Conservation (phyloP, 257 asterid genomes). For the Solanum chmielewskii region DNA sequence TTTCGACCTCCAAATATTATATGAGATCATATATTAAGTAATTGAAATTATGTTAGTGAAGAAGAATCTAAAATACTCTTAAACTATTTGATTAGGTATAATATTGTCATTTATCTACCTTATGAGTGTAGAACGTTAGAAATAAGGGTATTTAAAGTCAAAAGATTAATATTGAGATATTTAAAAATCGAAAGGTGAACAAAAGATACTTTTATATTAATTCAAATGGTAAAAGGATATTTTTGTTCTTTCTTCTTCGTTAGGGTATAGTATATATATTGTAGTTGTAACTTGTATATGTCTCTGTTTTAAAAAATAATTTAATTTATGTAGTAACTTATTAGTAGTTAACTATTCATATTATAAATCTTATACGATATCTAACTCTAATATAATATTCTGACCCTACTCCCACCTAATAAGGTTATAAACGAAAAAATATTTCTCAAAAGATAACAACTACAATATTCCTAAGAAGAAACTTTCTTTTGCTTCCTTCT, state of each 20-base stretch:
- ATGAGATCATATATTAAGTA: neutral
- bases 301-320: neutral
- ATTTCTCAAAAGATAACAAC: neutral
- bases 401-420: neutral
- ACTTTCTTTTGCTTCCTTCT: neutral
- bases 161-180: too few species aligned
- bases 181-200: neutral
- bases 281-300: neutral
- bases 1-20: too few species aligned
- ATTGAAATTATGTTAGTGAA: too few species aligned
- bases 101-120: neutral
- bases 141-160: too few species aligned
- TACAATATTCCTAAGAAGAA: neutral
- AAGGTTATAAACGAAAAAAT: neutral
- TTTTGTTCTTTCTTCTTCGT: neutral
- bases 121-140: neutral
- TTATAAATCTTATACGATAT: neutral
- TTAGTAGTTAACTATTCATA: neutral
- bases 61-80: too few species aligned
- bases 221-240: too few species aligned
- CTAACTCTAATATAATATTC: neutral
- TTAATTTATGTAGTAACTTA: too few species aligned
- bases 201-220: too few species aligned
- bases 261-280: too few species aligned
- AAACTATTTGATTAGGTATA: neutral